Evolutionary conservation across 2,329 filamentous ascomycete species (phyloP).

Genomic region (Ceratocystis cubensis): DNA sequence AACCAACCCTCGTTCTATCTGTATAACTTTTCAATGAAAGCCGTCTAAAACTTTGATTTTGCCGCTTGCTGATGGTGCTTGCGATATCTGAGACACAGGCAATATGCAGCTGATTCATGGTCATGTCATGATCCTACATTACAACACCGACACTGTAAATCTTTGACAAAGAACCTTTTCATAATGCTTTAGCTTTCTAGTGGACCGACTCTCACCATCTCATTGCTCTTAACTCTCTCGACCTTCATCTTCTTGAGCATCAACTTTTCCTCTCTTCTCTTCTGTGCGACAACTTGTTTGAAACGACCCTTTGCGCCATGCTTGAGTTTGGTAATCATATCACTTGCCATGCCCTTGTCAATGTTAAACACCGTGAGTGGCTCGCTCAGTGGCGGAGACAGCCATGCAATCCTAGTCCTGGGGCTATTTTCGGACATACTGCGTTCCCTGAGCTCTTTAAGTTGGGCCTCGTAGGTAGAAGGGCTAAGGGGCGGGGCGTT

Average conservation of each 20-base stretch:
- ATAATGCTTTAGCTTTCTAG: background rate
- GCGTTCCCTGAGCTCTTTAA: slow-evolving; percentile 34
- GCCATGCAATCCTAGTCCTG: background rate
- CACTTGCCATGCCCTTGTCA: slow-evolving; percentile 67
- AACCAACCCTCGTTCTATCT: too few relatives aligned
- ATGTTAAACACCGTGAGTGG: slow-evolving; percentile 44
- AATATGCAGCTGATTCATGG: too few relatives aligned
- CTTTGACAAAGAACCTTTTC: background rate
- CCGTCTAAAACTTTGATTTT: too few relatives aligned
- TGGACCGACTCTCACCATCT: slow-evolving; percentile 46
- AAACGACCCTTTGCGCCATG: slow-evolving; percentile 63
- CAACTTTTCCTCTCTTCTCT: slow-evolving; percentile 35
- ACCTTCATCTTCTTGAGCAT: slow-evolving; percentile 28
- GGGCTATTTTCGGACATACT: too few relatives aligned
- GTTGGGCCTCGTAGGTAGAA: slow-evolving; percentile 29
- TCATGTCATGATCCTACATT: too few relatives aligned
- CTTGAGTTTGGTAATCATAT: slow-evolving; percentile 88
- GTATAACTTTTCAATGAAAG: too few relatives aligned
- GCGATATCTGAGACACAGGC: too few relatives aligned
- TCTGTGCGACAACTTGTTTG: slow-evolving; percentile 39
- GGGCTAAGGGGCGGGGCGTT: slow-evolving; percentile 28
- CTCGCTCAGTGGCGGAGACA: slow-evolving; percentile 25
- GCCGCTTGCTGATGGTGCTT: too few relatives aligned
- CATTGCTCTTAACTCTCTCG: slow-evolving; percentile 33
- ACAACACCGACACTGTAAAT: too few relatives aligned